phyloP scores from a whole-genome alignment of 805 yeast species.

The Lachancea meyersii region DNA sequence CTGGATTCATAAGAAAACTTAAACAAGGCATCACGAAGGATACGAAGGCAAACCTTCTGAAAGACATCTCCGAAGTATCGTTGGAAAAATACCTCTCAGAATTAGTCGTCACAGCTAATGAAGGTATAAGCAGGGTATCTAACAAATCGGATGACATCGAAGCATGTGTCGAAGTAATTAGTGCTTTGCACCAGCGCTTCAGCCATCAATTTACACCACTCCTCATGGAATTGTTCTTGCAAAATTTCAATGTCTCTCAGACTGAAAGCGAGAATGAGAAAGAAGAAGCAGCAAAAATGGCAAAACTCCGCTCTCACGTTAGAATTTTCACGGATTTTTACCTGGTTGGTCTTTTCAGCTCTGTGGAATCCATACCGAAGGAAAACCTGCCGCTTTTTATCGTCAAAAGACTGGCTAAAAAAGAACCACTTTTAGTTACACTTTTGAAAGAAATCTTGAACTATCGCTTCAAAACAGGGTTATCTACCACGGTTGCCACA shows the following conservation, averaged over 20 bases:
- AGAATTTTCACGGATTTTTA: conserved; percentile 53
- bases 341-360: conserved; percentile 49
- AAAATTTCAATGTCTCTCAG: conserved; percentile 35
- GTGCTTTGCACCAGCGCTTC: conserved; percentile 76
- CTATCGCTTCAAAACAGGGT: conserved; percentile 35
- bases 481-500: conserved; percentile 37
- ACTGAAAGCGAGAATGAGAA: conserved; percentile 30
- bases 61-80: conserved; percentile 57
- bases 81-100: conserved; percentile 73
- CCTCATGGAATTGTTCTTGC: conserved; percentile 39
- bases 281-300: conserved; percentile 38
- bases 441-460: conserved; percentile 42
- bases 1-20: conserved; percentile 69
- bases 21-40: conserved; percentile 52
- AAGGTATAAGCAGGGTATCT: conserved; percentile 47
- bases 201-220: conserved; percentile 44
- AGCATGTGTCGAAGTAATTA: conserved; percentile 61
- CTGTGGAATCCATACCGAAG: conserved; percentile 36
- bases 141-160: conserved; percentile 50
- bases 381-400: conserved; percentile 42
- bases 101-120: conserved; percentile 53
- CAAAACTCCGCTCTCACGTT: conserved; percentile 42
- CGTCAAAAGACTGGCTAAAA: conserved; percentile 29
- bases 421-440: conserved; percentile 38
- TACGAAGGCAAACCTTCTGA: conserved; percentile 40